Evolutionary conservation across 805 yeast species (phyloP).

Genomic region (Kazachstania taianensis): DNA sequence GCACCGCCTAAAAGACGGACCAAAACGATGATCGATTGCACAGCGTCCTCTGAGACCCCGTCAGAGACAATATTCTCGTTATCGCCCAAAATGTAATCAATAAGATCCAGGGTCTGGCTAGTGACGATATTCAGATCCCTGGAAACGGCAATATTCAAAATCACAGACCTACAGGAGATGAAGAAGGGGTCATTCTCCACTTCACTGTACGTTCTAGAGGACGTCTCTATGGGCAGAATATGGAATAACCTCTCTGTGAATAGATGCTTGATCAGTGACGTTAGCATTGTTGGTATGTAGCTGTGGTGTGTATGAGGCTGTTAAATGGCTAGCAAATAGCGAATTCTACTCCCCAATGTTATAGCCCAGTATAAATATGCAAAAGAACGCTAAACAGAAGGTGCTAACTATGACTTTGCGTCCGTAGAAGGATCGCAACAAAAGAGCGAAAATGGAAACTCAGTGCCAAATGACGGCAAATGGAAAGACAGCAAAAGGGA

Average conservation of each 20-base stretch:
- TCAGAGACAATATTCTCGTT: slow-evolving; percentile 10
- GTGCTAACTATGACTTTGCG: no score
- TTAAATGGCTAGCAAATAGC: no score
- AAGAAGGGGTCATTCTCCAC: slow-evolving; percentile 18
- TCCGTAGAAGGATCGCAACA: no score
- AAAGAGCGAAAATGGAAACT: no score
- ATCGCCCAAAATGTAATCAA: slow-evolving; percentile 15
- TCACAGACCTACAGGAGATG: slow-evolving; percentile 18
- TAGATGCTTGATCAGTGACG: slow-evolving; percentile 13
- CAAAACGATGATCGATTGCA: slow-evolving; percentile 26
- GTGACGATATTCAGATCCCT: slow-evolving; percentile 15
- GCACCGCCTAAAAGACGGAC: slow-evolving; percentile 33
- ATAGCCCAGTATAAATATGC: no score
- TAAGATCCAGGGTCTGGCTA: slow-evolving; percentile 9
- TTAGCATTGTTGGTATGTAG: slow-evolving; percentile 1
- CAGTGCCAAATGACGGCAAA: no score
- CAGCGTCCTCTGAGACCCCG: slow-evolving; percentile 8
- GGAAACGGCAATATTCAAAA: slow-evolving; percentile 18
- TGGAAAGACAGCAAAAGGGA: no score
- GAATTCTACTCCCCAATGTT: no score
- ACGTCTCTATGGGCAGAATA: slow-evolving; percentile 20
- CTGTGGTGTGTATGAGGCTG: no score
- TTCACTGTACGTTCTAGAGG: slow-evolving; percentile 12
- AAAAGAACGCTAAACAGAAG: no score
- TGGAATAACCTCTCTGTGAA: slow-evolving; percentile 18